Evolutionary conservation across 2,329 filamentous ascomycete genomes (phyloP), one percentile per base, ranked within the genome.

Genomic region (Mycocentrospora acerina): DNA sequence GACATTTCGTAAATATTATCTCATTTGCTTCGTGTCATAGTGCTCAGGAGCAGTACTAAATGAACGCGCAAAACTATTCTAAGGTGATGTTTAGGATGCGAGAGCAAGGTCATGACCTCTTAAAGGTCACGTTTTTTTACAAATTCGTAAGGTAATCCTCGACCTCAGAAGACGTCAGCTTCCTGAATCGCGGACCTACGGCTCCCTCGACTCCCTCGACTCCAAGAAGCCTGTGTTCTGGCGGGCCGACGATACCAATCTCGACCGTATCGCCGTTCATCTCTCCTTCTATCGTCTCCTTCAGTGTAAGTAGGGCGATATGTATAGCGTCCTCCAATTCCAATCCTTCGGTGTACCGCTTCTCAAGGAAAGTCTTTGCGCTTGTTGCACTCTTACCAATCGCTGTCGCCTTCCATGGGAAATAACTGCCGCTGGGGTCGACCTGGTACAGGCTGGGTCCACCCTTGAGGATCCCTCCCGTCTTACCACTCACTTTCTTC

Each of bases 91-190:
- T 11, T 10, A n/a, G 15, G 11, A 22, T 15, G 9, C 34, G 10
- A 16, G 16, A 7, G 22, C 15, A 17, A 14, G 18, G 17, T 22
- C 22, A 8, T 24, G 7, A 24, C 33, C 27, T 22, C 13, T 29
- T 24, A 18, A 22, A 24, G 25, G 29, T 25, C 34, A n/a, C 34
- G 5, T 35, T 18, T 28, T 38, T 51, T 83, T 80, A 97, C 80
- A 98, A 82, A 80, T 95, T 97, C 70, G 93, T 97, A 71, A 98
- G 76, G 76, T 98, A 98, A 71, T 98, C 93, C 77, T 98, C 93
- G 65, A 98, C 97, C 76, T 98, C 93, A 74, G 95, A 89, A 63
- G 95, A 90, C 61, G 82, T 95, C 71, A 98, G 76, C 80, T 95
- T 95, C 71, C 90, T 81, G 81, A 95, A 95, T 49, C 90, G 81